Conservation (phyloP, 2,329 filamentous ascomycete species). For the Conoideocrella luteorostrata region DNA sequence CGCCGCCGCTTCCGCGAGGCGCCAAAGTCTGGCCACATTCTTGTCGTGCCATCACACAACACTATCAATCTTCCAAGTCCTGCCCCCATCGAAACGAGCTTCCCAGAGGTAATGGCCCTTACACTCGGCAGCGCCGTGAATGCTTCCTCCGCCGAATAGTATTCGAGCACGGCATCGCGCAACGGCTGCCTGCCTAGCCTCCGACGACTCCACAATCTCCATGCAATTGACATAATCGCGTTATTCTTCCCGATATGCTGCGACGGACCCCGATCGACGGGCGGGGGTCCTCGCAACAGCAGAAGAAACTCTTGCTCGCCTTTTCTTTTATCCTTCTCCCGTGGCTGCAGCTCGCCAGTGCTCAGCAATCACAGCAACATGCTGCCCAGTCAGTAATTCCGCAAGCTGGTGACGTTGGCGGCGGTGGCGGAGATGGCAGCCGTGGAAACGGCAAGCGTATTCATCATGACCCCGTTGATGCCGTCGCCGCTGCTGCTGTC, state of each 20-base stretch:
- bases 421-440: background rate
- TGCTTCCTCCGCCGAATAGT: background rate
- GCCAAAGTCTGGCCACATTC: too few species aligned
- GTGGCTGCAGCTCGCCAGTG: slow-evolving; percentile 48
- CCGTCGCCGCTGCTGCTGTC: too few species aligned
- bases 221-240: slow-evolving; percentile 6
- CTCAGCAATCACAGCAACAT: slow-evolving; percentile 38
- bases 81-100: too few species aligned
- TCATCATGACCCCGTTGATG: too few species aligned
- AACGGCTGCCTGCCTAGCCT: background rate
- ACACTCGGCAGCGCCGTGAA: slow-evolving; percentile 2
- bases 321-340: slow-evolving; percentile 53
- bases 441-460: too few species aligned
- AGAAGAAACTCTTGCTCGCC: slow-evolving; percentile 45
- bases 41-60: too few species aligned
- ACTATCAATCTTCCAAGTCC: too few species aligned
- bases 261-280: slow-evolving; percentile 58
- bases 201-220: background rate
- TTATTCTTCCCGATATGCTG: slow-evolving; percentile 40
- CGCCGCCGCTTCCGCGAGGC: too few species aligned
- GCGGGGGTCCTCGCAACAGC: slow-evolving; percentile 36
- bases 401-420: background rate
- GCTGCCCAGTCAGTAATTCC: slow-evolving; percentile 4
- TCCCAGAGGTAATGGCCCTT: slow-evolving; percentile 1
- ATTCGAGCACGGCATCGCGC: slow-evolving; percentile 5